A percentile compares a stretch with the other conserved stretches of the same genome.
Evolutionary conservation across 306 rosid genomes (phyloP).

Genomic region (Inga leiocalycina): DNA sequence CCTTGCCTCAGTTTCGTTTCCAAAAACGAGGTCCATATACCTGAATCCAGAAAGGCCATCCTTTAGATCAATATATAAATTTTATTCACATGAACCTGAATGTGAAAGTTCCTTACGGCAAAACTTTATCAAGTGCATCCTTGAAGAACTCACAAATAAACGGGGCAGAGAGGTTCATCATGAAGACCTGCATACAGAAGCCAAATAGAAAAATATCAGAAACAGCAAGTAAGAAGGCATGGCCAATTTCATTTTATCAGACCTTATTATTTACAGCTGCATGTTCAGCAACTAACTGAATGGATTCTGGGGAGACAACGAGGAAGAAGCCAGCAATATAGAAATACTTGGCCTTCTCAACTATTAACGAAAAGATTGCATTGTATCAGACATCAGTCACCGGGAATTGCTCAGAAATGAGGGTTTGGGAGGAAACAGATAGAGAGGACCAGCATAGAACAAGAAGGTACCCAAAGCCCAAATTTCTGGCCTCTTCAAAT

Average conservation of each 20-base stretch:
- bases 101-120: constrained; percentile 61
- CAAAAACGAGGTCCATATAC: constrained; percentile 82
- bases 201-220: not conserved
- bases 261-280: constrained; percentile 91
- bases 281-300: constrained; percentile 87
- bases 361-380: constrained; percentile 45
- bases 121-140: constrained; percentile 69
- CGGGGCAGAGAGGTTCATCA: constrained; percentile 95
- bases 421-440: not conserved
- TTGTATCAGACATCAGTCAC: constrained; percentile 30
- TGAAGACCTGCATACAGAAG: constrained; percentile 62
- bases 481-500: constrained; percentile 81
- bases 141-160: constrained; percentile 92
- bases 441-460: not conserved
- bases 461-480: constrained; percentile 79
- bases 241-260: constrained; percentile 23
- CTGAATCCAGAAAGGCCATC: constrained; percentile 44
- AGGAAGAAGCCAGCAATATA: constrained; percentile 97
- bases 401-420: constrained; percentile 4
- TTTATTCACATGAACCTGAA: constrained; percentile 1
- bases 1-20: constrained; percentile 96
- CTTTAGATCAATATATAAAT: constrained; percentile 20
- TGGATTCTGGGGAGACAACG: constrained; percentile 89
- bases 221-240: constrained; percentile 17
- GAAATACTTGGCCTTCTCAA: constrained; percentile 86